Base-by-base conservation (phyloP, 164 flowering plant genomes). In the Euptelea pleiosperma region DNA sequence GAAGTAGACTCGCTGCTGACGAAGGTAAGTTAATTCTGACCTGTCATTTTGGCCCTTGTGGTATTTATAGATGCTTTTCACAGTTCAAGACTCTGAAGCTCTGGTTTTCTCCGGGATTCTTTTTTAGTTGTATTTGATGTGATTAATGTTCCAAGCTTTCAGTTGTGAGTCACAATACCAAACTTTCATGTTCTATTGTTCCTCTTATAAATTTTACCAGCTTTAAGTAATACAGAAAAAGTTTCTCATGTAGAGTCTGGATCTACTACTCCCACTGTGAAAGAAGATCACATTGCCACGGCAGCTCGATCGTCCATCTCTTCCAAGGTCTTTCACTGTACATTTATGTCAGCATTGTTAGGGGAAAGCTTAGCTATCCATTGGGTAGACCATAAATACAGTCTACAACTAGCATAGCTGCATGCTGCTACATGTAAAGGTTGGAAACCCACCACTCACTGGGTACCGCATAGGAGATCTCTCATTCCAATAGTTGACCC, bases 221-320 rank as follows among this genome's bases (percentile, higher is more conserved):
- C 24, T 11, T 3, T 14, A 29, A 30, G 22, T 42, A 33, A 42
- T 11, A 37, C 33, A 57, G 5, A 7, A 24, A 33, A 43, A 44
- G 28, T 60, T 68, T 63, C 40, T 62, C 3, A 4, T 81, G 77
- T 64, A 89, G 96, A 71, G 50, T 58, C 86, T 64, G 79, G 68
- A 69, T 64, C 72, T 54, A 61, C 73, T 62, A 29, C 63, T 22
- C 63, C 80, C 52, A 26, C 83, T 22, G 43, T 21, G 14, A 87
- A 83, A 65, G 84, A 79, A 51, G 80, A 83, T 58, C 75, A 80
- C 8, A 69, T 90, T 62, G 37, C 84, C 26, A 79, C 53, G 75
- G 99, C 97, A 55, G 74, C 94, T 66, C 82, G 89, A 26, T 50
- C 80, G 52, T 86, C 97, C 26, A 46, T 87, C 43, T 64, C 79